These are phyloP conservation scores for Aspergillus baeticus DNA, from an alignment of 495 filamentous ascomycete species.

Conservation along the genomic window DNA sequence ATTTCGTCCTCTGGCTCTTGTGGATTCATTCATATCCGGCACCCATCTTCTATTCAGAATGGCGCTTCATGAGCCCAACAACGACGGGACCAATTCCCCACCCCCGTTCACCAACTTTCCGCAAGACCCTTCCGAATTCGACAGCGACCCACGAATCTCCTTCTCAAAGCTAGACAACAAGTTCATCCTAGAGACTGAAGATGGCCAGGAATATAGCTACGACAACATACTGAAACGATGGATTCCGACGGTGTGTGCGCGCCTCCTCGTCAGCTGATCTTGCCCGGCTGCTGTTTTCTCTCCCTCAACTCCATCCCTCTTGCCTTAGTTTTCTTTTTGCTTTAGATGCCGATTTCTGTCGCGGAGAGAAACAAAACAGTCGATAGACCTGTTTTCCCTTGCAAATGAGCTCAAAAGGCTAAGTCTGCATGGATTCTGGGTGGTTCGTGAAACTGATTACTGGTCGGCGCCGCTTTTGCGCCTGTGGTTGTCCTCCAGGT, in stretches of 20 bases:
- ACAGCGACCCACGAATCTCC: slow-evolving; percentile 78
- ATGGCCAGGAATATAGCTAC: slow-evolving; percentile 83
- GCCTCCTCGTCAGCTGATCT: slow-evolving; percentile 9
- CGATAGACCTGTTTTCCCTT: slow-evolving; percentile 10
- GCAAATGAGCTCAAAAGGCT: slow-evolving; percentile 15
- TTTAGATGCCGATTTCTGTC: not conserved
- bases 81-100: slow-evolving; percentile 17
- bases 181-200: slow-evolving; percentile 79
- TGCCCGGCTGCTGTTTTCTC: slow-evolving; percentile 14
- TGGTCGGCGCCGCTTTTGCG: slow-evolving; percentile 30
- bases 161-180: slow-evolving; percentile 79
- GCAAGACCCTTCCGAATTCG: slow-evolving; percentile 70
- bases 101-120: slow-evolving; percentile 53
- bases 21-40: not conserved
- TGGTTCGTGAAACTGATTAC: slow-evolving; percentile 36
- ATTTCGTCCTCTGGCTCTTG: not conserved
- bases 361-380: not conserved
- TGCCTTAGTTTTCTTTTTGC: not conserved
- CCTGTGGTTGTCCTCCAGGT: slow-evolving; percentile 45
- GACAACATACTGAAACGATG: slow-evolving; percentile 71
- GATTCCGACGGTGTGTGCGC: slow-evolving; percentile 64
- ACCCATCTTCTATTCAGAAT: not conserved
- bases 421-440: slow-evolving; percentile 21
- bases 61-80: slow-evolving; percentile 24
- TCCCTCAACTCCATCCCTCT: not conserved